A percentile compares a stretch with the other conserved stretches of the same genome.
phyloP scores from a whole-genome alignment of 164 flowering plant genomes.

The Annona squamosa region DNA sequence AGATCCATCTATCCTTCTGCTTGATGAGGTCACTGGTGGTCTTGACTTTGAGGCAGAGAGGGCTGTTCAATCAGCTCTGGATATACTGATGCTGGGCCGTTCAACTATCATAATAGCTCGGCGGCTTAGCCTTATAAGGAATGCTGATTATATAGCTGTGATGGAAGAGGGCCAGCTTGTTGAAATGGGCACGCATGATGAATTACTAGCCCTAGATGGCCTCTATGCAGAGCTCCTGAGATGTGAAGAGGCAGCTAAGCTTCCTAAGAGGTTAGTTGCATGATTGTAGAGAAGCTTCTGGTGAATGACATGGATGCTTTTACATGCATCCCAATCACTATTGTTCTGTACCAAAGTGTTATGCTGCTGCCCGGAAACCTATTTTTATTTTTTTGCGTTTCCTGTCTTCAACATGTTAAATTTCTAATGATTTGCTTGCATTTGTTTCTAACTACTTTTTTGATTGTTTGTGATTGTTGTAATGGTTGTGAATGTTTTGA shows the following conservation, averaged over 20 bases:
- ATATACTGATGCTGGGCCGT: conserved; percentile 93
- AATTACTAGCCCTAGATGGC: conserved; percentile 61
- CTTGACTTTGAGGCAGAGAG: conserved; percentile 94
- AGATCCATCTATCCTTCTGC: conserved; percentile 85
- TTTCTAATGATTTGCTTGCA: too few species aligned
- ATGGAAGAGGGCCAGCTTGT: conserved; percentile 99
- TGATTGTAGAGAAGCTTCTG: background rate
- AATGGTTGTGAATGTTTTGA: too few species aligned
- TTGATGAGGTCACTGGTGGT: conserved; percentile 86
- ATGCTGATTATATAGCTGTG: conserved; percentile 98
- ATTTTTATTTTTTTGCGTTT: background rate
- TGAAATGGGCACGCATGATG: conserved; percentile 99
- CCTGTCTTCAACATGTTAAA: background rate
- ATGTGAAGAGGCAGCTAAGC: conserved; percentile 39
- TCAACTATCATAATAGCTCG: conserved; percentile 96
- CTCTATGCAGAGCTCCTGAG: conserved; percentile 89
- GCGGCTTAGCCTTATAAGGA: conserved; percentile 81
- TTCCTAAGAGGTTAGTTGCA: conserved; percentile 29
- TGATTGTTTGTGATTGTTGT: too few species aligned
- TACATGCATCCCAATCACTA: background rate
- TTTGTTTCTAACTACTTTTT: too few species aligned
- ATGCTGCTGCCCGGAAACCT: background rate
- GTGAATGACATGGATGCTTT: background rate
- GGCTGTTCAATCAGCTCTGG: conserved; percentile 89
- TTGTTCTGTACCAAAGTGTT: background rate